Evolutionary conservation across 1,284 basidiomycete genomes (phyloP), one percentile per base, ranked within the genome.

Genomic region (Thecaphora frezii): DNA sequence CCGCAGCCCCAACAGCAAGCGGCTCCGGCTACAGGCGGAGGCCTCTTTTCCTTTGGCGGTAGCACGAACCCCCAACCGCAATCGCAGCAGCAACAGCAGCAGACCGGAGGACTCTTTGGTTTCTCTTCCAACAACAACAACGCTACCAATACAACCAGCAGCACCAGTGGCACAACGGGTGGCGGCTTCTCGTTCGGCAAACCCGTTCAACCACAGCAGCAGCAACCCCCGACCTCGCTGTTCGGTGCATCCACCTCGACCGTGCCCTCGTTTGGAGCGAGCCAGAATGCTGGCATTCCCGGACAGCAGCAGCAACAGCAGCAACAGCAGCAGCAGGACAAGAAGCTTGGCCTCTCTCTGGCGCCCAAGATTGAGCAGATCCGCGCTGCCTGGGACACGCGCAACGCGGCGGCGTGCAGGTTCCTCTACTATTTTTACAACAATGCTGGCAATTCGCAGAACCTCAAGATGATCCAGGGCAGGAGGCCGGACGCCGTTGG

Each of bases 341-440:
- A 68, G 48, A 71, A 70, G 44, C 58, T 78, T 13, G 76, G 76
- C 14, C 28, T 50, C 4, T 51, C 60, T 8, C 58, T 78, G 12
- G 54, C 63, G 2, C 24, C 58, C 22, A 66, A 71, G 41, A 49
- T 78, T 14, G 75, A 73, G 46, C 67, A 65, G 21, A 71, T 78
- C 36, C 63, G 67, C 16, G 52, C 66, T 16, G 72, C 73, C 5
- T 78, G 73, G 73, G 69, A 78, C 36, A 70, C 68, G 4, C 48
- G 49, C 51, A 71, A 77, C 44, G 54, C 74, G 2, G 58, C 67
- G 1, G 68, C 60, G 14, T 78, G 76, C 37, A 66, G 64, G 2
- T 78, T 78, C 51, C 64, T 41, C 45, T 67, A 66, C 51, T 76
- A 76, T 56, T 63, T 76, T 42, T 76, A 76, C 60, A 74, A 73